phyloP scores from a whole-genome alignment of 2,329 filamentous ascomycete genomes.

The Colletotrichum godetiae region DNA sequence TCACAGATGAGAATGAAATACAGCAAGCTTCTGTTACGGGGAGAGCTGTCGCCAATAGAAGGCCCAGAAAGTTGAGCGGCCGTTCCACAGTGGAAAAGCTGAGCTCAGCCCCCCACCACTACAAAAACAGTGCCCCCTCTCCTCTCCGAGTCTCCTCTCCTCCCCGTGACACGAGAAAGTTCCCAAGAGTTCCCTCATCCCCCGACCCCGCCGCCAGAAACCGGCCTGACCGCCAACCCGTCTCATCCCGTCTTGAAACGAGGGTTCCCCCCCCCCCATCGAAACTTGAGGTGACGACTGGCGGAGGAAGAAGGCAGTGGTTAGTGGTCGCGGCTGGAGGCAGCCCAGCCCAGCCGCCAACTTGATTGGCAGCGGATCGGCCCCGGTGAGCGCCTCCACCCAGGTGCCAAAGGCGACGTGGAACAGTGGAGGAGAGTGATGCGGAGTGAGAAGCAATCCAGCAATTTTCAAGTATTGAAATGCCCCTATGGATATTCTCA shows the following conservation, averaged over 20 bases:
- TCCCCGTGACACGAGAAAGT: not conserved
- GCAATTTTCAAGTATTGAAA: not conserved
- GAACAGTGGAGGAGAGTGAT: not conserved
- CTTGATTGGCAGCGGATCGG: conserved; percentile 29
- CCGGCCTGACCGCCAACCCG: conserved; percentile 32
- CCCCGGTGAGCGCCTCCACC: conserved; percentile 16
- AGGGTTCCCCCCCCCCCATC: conserved; percentile 12
- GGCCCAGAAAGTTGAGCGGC: not conserved
- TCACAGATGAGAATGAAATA: not conserved
- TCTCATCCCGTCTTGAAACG: conserved; percentile 35
- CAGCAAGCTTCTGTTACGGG: not conserved
- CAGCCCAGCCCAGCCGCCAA: not conserved
- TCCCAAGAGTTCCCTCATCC: too few species aligned
- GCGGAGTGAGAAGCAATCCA: not conserved
- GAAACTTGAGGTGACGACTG: not conserved
- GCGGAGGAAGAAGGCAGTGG: not conserved
- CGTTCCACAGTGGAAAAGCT: not conserved
- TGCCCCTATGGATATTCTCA: not conserved
- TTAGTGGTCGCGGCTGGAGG: not conserved
- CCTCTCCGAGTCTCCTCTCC: not conserved
- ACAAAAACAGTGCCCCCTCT: too few species aligned
- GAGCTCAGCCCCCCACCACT: conserved; percentile 4
- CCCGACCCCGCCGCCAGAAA: not conserved
- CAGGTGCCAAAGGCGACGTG: not conserved
- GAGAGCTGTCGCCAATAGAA: not conserved